phyloP scores from a whole-genome alignment of 306 rosid genomes.

The Echinosophora koreensis region DNA sequence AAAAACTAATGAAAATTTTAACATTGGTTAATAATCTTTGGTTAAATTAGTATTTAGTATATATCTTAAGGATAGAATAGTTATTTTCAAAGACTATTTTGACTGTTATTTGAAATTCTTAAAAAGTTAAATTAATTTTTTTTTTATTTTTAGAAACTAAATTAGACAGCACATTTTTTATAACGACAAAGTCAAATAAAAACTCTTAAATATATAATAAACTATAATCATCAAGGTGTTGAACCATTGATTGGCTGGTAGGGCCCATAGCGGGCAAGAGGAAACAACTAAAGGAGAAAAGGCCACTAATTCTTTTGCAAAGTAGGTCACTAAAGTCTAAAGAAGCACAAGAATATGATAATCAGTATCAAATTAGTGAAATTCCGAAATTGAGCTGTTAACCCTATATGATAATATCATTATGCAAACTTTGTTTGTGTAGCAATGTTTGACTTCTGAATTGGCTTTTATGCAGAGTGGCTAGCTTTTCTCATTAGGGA shows the following conservation, averaged over 20 bases:
- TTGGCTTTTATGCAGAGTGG: constrained; percentile 35
- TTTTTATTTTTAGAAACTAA: too few species aligned
- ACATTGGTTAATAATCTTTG: too few species aligned
- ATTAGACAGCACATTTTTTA: too few species aligned
- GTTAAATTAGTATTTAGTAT: too few species aligned
- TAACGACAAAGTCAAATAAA: too few species aligned
- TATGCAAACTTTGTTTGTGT: constrained; percentile 7
- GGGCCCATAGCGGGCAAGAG: constrained; percentile 48
- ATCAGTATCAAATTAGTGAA: constrained; percentile 33
- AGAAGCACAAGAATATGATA: constrained; percentile 39
- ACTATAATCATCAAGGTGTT: too few species aligned
- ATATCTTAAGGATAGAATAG: too few species aligned
- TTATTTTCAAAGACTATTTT: too few species aligned
- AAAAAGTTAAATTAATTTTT: too few species aligned
- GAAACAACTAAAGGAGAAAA: constrained; percentile 37
- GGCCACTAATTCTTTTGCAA: constrained; percentile 45
- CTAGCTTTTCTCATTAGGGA: constrained; percentile 32
- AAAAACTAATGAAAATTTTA: too few species aligned
- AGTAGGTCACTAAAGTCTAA: constrained; percentile 47
- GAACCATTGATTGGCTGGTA: constrained; percentile 38
- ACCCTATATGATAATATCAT: background rate
- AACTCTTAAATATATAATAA: too few species aligned
- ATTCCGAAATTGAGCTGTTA: constrained; percentile 20
- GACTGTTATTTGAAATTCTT: too few species aligned
- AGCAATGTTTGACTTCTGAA: constrained; percentile 50